Evolutionary conservation across 2,329 filamentous ascomycete species (phyloP).

Genomic region (Exophiala alcalophila): DNA sequence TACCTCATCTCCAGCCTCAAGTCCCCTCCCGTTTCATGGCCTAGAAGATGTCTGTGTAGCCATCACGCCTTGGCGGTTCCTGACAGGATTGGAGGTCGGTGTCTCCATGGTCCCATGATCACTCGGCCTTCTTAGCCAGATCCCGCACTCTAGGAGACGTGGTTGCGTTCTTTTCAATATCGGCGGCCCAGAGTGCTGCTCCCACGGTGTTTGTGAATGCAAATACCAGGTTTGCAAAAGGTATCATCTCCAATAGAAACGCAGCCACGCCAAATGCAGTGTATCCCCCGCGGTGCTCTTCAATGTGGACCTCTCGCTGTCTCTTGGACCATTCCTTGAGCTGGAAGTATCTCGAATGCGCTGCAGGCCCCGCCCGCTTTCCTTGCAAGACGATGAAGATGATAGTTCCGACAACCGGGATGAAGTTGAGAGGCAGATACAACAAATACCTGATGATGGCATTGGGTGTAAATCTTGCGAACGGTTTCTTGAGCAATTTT

Average conservation of each 20-base stretch:
- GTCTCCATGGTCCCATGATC: too few species aligned
- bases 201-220: constrained; percentile 89
- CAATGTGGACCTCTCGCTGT: constrained; percentile 66
- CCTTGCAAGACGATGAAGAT: constrained; percentile 78
- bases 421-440: constrained; percentile 88
- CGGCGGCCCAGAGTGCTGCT: constrained; percentile 90
- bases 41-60: constrained; percentile 11
- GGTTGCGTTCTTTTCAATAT: constrained; percentile 59
- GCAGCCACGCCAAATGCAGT: constrained; percentile 79
- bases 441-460: constrained; percentile 75
- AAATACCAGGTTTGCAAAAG: constrained; percentile 77
- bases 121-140: constrained; percentile 35
- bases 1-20: constrained; percentile 1
- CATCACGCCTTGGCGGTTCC: too few species aligned
- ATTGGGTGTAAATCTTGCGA: constrained; percentile 51
- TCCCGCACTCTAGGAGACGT: constrained; percentile 34
- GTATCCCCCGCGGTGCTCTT: constrained; percentile 70
- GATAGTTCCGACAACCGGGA: constrained; percentile 80
- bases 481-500: constrained; percentile 55
- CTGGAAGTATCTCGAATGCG: constrained; percentile 75
- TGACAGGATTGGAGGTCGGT: too few species aligned
- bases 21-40: too few species aligned
- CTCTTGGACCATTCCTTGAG: constrained; percentile 74
- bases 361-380: constrained; percentile 52
- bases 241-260: constrained; percentile 79